Evolutionary conservation across 768 basidiomycete species (phyloP).

Genomic region (Pleurotus tuoliensis): DNA sequence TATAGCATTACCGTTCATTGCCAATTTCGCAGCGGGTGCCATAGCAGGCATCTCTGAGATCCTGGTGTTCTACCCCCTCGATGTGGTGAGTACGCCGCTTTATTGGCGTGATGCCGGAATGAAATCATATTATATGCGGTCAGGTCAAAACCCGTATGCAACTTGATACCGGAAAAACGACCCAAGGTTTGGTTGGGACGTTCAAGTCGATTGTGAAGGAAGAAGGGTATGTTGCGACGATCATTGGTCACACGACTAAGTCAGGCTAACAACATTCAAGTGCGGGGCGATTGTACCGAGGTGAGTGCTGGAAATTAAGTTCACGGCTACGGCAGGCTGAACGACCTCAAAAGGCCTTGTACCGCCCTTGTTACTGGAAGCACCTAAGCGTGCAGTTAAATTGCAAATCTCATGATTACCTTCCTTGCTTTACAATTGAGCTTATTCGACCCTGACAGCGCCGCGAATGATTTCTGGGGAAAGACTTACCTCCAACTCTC

Average conservation of each 20-base stretch:
- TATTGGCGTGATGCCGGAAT: not conserved
- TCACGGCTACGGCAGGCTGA: not conserved
- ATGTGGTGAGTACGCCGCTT: conserved; percentile 67
- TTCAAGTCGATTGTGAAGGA: conserved; percentile 79
- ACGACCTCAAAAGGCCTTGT: conserved; percentile 60
- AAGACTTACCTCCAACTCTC: conserved; percentile 60
- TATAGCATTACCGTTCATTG: conserved; percentile 76
- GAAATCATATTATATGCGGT: not conserved
- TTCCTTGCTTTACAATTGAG: not conserved
- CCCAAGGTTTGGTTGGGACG: conserved; percentile 76
- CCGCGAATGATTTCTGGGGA: conserved; percentile 96
- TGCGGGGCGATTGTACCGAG: conserved; percentile 83
- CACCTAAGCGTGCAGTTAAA: conserved; percentile 97
- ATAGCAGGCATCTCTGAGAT: conserved; percentile 90
- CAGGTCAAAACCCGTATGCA: conserved; percentile 99
- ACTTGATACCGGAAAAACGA: conserved; percentile 79
- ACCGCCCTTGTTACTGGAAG: conserved; percentile 93
- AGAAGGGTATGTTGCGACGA: conserved; percentile 69
- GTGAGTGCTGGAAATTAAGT: conserved; percentile 27
- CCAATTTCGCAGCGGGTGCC: conserved; percentile 93
- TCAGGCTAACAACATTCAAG: conserved; percentile 31
- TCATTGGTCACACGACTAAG: not conserved
- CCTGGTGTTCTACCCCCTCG: conserved; percentile 85
- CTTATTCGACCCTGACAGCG: conserved; percentile 35
- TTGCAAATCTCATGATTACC: conserved; percentile 46